These are phyloP conservation scores for Yarrowia sp. DNA, from an alignment of 805 yeast genomes.

Conservation along the genomic window DNA sequence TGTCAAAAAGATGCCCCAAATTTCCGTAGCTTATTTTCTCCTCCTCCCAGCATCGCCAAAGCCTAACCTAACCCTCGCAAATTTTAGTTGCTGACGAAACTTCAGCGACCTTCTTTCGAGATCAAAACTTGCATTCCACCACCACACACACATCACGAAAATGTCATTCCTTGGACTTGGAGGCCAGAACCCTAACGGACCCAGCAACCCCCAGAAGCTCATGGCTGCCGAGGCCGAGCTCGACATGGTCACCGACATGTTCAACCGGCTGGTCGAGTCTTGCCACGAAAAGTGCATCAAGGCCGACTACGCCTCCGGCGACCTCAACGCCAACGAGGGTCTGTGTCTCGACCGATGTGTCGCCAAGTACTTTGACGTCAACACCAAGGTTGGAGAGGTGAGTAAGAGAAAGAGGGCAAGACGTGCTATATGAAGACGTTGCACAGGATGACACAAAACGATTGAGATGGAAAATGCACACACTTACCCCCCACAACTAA, in stretches of 20 bases:
- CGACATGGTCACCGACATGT: slow-evolving; percentile 98
- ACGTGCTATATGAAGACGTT: no score
- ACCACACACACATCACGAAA: slow-evolving; percentile 15
- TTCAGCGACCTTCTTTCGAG: slow-evolving; percentile 13
- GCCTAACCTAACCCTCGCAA: slow-evolving; percentile 31
- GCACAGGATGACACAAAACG: no score
- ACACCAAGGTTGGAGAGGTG: slow-evolving; percentile 88
- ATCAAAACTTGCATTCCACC: neutral
- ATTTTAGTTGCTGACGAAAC: slow-evolving; percentile 37
- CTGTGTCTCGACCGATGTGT: slow-evolving; percentile 95
- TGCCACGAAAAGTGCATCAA: slow-evolving; percentile 86
- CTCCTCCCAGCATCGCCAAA: no score
- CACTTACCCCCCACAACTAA: neutral
- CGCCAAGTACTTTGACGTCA: slow-evolving; percentile 90
- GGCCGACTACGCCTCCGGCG: slow-evolving; percentile 69
- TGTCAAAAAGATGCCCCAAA: no score
- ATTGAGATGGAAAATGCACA: no score
- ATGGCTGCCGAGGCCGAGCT: slow-evolving; percentile 94
- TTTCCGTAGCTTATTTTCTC: no score
- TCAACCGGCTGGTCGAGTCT: slow-evolving; percentile 85
- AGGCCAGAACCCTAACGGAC: slow-evolving; percentile 53
- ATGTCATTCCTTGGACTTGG: slow-evolving; percentile 60
- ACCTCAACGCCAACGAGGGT: slow-evolving; percentile 78
- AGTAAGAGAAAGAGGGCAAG: slow-evolving; percentile 37
- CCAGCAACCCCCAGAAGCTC: slow-evolving; percentile 49